Evolutionary conservation across 2,329 filamentous ascomycete genomes (phyloP).

Genomic region (Trichoderma simmonsii): DNA sequence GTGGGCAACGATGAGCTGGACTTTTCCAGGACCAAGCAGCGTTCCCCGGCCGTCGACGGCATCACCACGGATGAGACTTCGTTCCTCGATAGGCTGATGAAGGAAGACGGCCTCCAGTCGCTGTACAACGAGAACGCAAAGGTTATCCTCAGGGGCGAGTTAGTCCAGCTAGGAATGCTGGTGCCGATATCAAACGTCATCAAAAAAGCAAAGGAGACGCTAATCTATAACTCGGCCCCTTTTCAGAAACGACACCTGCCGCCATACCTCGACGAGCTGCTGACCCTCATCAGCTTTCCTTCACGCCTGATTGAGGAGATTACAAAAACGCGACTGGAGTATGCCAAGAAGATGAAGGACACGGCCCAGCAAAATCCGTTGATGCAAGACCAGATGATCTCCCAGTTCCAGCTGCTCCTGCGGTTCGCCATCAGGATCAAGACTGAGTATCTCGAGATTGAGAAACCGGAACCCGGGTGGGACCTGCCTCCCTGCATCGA

Average conservation of each 20-base stretch:
- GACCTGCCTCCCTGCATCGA: slow-evolving; percentile 94
- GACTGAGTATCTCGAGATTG: slow-evolving; percentile 78
- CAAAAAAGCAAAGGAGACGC: slow-evolving; percentile 84
- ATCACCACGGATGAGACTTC: slow-evolving; percentile 82
- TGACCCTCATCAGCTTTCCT: slow-evolving; percentile 95
- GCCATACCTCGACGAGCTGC: slow-evolving; percentile 92
- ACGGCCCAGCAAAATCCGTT: slow-evolving; percentile 87
- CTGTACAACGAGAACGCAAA: slow-evolving; percentile 69
- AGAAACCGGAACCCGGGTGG: slow-evolving; percentile 87
- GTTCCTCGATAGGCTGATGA: slow-evolving; percentile 90
- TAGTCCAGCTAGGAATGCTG: slow-evolving; percentile 73
- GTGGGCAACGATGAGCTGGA: slow-evolving; percentile 95
- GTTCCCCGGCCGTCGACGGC: slow-evolving; percentile 62
- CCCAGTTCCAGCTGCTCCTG: slow-evolving; percentile 90
- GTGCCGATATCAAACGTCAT: slow-evolving; percentile 81
- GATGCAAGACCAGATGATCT: slow-evolving; percentile 97
- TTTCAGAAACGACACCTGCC: slow-evolving; percentile 90
- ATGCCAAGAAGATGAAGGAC: slow-evolving; percentile 93
- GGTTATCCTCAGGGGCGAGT: slow-evolving; percentile 64
- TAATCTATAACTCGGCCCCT: slow-evolving; percentile 79
- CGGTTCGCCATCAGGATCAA: slow-evolving; percentile 92
- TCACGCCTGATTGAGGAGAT: slow-evolving; percentile 95
- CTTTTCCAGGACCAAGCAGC: slow-evolving; percentile 72
- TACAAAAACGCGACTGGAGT: slow-evolving; percentile 84
- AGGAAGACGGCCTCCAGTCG: slow-evolving; percentile 91